Conservation (phyloP, 495 filamentous ascomycete genomes). For the Apodospora peruviana region DNA sequence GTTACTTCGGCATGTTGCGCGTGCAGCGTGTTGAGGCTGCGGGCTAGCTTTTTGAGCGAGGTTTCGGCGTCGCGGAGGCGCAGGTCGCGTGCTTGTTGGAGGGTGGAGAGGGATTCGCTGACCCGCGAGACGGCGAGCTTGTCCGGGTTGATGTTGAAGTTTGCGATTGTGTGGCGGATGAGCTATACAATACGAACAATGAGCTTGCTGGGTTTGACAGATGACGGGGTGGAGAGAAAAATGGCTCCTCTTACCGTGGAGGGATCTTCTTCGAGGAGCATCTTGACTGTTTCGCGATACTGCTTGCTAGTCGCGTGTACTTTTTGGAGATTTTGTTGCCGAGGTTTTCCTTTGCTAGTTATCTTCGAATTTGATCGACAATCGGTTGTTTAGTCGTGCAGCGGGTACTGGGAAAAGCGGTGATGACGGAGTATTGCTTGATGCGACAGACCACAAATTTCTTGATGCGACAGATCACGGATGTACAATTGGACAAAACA, state of each 20-base stretch:
- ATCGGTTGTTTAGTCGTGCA: not conserved
- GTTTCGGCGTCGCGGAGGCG: conserved; percentile 67
- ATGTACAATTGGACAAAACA: too few species aligned
- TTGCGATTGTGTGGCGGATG: conserved; percentile 80
- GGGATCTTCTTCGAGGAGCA: conserved; percentile 97
- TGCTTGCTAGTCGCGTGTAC: not conserved
- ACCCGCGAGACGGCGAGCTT: conserved; percentile 81
- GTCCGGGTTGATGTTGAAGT: conserved; percentile 92
- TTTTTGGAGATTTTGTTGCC: not conserved
- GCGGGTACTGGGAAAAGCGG: too few species aligned
- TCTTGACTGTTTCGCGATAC: conserved; percentile 53
- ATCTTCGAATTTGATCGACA: not conserved
- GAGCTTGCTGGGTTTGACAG: not conserved
- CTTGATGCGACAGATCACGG: too few species aligned
- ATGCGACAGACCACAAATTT: too few species aligned
- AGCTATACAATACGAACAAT: conserved; percentile 46
- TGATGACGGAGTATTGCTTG: not conserved
- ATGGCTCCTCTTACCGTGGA: conserved; percentile 53
- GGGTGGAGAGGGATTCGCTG: conserved; percentile 69
- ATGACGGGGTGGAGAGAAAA: not conserved
- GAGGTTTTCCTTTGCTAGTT: not conserved
- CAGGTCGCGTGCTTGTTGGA: conserved; percentile 71
- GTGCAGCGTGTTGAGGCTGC: conserved; percentile 61
- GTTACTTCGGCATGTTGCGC: conserved; percentile 67
- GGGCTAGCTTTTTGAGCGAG: conserved; percentile 67